Conservation (phyloP, 805 yeast genomes). For the Saturnispora hagleri region DNA sequence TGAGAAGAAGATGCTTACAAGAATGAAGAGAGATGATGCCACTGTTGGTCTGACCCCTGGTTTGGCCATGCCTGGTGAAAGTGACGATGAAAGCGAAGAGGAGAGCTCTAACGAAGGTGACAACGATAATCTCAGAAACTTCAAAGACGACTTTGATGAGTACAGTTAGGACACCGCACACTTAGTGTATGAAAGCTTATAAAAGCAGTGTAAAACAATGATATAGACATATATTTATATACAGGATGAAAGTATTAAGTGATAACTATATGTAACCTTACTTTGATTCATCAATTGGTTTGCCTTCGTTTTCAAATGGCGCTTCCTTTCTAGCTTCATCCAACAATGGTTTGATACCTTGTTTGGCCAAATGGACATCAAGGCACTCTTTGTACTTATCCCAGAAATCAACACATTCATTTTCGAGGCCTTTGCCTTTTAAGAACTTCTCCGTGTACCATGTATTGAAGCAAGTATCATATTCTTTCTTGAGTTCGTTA, state of each 20-base stretch:
- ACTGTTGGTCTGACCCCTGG: conserved; percentile 75
- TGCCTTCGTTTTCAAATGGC: conserved; percentile 71
- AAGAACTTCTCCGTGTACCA: conserved; percentile 91
- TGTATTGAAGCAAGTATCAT: conserved; percentile 86
- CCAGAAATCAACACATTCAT: conserved; percentile 91
- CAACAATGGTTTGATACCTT: conserved; percentile 72
- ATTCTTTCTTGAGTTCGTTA: conserved; percentile 72
- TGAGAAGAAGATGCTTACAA: conserved; percentile 29
- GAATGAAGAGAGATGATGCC: conserved; percentile 35
- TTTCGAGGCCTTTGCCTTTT: conserved; percentile 51
- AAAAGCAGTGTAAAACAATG: neutral
- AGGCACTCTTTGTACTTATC: conserved; percentile 82
- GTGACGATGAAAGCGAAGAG: conserved; percentile 36
- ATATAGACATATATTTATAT: neutral
- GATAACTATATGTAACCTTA: neutral
- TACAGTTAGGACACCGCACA: conserved; percentile 14
- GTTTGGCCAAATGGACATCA: conserved; percentile 55
- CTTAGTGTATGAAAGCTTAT: neutral
- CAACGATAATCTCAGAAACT: conserved; percentile 1
- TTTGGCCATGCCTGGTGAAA: conserved; percentile 69
- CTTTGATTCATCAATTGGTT: conserved; percentile 17
- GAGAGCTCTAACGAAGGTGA: conserved; percentile 9
- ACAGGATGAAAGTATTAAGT: neutral
- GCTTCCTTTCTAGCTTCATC: conserved; percentile 88
- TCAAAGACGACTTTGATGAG: conserved; percentile 26